Conservation (phyloP, 352 stramenopile genomes). For the Phytophthora brassicae region DNA sequence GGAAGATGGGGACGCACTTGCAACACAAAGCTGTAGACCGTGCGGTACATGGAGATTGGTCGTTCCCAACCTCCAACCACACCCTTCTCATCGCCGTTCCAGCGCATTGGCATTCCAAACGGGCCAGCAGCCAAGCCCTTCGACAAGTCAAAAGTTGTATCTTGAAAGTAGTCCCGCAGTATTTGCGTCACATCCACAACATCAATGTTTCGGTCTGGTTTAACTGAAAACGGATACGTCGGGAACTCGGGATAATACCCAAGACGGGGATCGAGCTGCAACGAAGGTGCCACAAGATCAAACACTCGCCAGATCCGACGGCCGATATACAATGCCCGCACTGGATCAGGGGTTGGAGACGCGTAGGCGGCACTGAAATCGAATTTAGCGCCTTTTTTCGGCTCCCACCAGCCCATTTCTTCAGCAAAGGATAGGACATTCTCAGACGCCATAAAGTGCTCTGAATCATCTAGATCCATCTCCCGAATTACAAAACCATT, state of each 20-base stretch:
- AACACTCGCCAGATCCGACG: constrained; percentile 91
- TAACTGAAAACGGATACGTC: constrained; percentile 90
- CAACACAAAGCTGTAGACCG: constrained; percentile 84
- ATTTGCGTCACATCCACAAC: constrained; percentile 80
- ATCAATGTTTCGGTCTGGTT: constrained; percentile 56
- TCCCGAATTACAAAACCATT: constrained; percentile 95
- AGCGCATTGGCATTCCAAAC: constrained; percentile 90
- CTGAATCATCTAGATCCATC: constrained; percentile 76
- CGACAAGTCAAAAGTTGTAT: constrained; percentile 86
- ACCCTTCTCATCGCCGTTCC: constrained; percentile 57
- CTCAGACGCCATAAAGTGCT: constrained; percentile 87
- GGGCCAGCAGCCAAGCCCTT: constrained; percentile 85
- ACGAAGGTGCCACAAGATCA: constrained; percentile 78
- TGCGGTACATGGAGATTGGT: constrained; percentile 92
- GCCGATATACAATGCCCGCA: constrained; percentile 69
- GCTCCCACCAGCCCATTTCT: constrained; percentile 87
- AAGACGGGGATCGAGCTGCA: constrained; percentile 65
- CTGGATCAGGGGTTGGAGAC: constrained; percentile 46
- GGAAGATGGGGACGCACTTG: constrained; percentile 49
- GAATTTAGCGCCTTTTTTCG: constrained; percentile 42
- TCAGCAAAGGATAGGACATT: constrained; percentile 89
- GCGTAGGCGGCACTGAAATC: constrained; percentile 77
- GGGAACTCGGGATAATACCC: constrained; percentile 63
- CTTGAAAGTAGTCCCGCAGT: constrained; percentile 91
- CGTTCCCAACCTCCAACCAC: constrained; percentile 83